phyloP scores from a whole-genome alignment of 495 filamentous ascomycete genomes.

The Aspergillus campestris region DNA sequence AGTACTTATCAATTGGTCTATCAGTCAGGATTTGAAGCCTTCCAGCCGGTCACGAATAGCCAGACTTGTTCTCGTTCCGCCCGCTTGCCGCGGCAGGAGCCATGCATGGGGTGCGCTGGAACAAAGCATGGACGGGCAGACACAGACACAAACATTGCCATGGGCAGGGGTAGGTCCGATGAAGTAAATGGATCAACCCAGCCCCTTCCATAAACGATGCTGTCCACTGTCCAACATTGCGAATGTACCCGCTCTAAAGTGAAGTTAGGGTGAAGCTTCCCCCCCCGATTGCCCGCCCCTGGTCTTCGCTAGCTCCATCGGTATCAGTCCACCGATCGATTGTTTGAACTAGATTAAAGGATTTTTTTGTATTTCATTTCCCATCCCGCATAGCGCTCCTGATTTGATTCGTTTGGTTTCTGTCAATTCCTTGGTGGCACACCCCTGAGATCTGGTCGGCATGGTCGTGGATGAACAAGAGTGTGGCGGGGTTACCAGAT shows the following conservation, averaged over 20 bases:
- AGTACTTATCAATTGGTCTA: too few relatives aligned
- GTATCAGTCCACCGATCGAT: background rate
- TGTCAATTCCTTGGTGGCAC: background rate
- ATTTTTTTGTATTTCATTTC: background rate
- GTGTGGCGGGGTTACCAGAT: background rate
- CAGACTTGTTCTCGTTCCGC: too few relatives aligned
- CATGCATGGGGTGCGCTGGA: too few relatives aligned
- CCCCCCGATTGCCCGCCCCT: background rate
- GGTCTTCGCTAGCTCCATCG: too few relatives aligned
- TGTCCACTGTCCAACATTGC: conserved; percentile 16
- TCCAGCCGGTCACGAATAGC: too few relatives aligned
- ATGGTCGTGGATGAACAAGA: conserved; percentile 8
- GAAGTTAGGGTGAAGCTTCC: background rate
- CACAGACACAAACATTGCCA: too few relatives aligned
- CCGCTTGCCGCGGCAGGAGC: too few relatives aligned
- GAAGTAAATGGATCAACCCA: background rate
- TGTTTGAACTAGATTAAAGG: background rate
- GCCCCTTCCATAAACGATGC: conserved; percentile 4
- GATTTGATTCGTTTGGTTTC: background rate
- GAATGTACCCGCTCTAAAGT: background rate
- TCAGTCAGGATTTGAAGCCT: too few relatives aligned
- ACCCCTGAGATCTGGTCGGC: background rate
- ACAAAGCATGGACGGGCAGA: too few relatives aligned
- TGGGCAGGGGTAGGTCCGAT: too few relatives aligned
- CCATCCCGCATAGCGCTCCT: background rate